These are phyloP conservation scores for Delphinella strobiligena DNA, from an alignment of 2,329 filamentous ascomycete species.

Conservation along the genomic window DNA sequence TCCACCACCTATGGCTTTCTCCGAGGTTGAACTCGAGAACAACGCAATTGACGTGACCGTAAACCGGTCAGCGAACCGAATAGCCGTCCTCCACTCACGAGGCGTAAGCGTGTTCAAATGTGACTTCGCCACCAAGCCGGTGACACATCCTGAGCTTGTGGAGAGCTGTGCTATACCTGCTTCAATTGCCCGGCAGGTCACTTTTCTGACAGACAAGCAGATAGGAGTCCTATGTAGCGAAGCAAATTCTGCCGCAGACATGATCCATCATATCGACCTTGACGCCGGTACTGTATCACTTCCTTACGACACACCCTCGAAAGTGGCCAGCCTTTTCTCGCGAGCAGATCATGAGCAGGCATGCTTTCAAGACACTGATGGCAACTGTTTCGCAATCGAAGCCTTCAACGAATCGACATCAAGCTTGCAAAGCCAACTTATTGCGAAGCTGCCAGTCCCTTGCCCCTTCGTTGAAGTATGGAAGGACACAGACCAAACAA, in stretches of 20 bases:
- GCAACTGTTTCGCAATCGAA: slow-evolving; percentile 7
- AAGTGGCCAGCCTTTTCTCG: slow-evolving; percentile 1
- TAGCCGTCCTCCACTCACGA: slow-evolving; percentile 60
- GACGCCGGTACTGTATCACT: neutral
- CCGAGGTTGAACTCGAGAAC: slow-evolving; percentile 52
- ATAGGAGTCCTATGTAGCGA: slow-evolving; percentile 21
- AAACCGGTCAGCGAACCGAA: slow-evolving; percentile 47
- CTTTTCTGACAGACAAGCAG: slow-evolving; percentile 29
- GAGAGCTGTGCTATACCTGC: neutral
- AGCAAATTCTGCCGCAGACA: slow-evolving; percentile 13
- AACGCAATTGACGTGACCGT: slow-evolving; percentile 66
- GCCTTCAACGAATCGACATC: neutral
- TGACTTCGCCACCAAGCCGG: slow-evolving; percentile 45
- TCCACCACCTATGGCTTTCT: slow-evolving; percentile 84
- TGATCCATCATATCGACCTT: slow-evolving; percentile 2
- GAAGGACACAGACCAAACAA: slow-evolving; percentile 22
- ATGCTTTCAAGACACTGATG: slow-evolving; percentile 13
- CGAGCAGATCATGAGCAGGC: slow-evolving; percentile 12
- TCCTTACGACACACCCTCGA: neutral
- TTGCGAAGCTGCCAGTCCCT: slow-evolving; percentile 12
- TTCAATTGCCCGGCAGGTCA: slow-evolving; percentile 32
- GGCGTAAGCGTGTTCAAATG: slow-evolving; percentile 61
- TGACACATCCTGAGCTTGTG: slow-evolving; percentile 27
- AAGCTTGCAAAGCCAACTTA: neutral
- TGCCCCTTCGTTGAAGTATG: slow-evolving; percentile 19